These are phyloP conservation scores for Lachnellula subtilissima DNA, from an alignment of 2,329 filamentous ascomycete genomes.

Conservation along the genomic window DNA sequence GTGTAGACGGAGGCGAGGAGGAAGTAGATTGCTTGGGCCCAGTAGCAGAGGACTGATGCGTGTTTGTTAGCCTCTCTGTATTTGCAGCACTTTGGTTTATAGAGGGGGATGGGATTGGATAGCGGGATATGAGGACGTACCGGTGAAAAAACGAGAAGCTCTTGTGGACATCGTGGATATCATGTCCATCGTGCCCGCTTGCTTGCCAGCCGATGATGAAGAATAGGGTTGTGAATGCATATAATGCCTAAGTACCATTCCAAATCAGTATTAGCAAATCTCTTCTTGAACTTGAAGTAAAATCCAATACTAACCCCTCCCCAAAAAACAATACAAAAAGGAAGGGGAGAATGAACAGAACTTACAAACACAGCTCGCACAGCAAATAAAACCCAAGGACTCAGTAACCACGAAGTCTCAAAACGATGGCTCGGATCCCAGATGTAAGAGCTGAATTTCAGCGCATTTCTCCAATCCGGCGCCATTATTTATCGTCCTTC, in stretches of 20 bases:
- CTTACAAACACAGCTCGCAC: slow-evolving; percentile 51
- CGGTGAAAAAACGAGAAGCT: slow-evolving; percentile 78
- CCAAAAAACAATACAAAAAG: neutral
- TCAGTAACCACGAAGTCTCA: slow-evolving; percentile 76
- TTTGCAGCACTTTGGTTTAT: no score
- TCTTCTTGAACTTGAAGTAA: neutral
- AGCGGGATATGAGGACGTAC: slow-evolving; percentile 33
- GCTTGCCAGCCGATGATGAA: slow-evolving; percentile 64
- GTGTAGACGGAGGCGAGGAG: slow-evolving; percentile 65
- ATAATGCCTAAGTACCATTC: slow-evolving; percentile 45
- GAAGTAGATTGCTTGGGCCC: slow-evolving; percentile 78
- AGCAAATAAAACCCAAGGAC: slow-evolving; percentile 56
- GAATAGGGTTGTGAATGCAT: slow-evolving; percentile 65
- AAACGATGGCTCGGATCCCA: slow-evolving; percentile 54
- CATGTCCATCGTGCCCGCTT: slow-evolving; percentile 36
- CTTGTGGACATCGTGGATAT: slow-evolving; percentile 37
- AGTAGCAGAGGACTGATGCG: slow-evolving; percentile 53
- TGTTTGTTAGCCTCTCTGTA: neutral
- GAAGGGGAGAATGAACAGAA: slow-evolving; percentile 15
- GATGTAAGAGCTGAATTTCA: slow-evolving; percentile 22
- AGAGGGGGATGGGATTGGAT: neutral
- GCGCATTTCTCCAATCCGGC: slow-evolving; percentile 1
- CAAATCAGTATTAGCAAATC: slow-evolving; percentile 15
- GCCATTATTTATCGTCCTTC: no score
- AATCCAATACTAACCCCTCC: neutral